Percentiles rank a stretch among this genome's conserved stretches.
Conservation (phyloP, 2,329 filamentous ascomycete species). For the Sporothrix schenckii region DNA sequence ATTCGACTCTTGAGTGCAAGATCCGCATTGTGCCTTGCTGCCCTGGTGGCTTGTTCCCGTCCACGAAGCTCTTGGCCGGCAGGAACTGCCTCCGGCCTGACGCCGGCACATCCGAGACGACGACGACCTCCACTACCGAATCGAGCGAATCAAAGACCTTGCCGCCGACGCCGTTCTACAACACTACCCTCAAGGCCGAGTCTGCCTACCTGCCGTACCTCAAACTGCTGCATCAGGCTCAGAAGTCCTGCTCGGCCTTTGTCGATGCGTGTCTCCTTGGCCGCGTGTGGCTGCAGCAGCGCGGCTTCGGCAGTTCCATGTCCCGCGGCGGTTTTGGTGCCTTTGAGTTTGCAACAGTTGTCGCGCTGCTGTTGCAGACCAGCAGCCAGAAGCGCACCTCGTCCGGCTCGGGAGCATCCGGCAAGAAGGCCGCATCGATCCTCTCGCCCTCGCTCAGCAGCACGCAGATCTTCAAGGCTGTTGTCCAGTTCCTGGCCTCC, state of each 20-base stretch:
- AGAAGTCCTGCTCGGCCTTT: constrained; percentile 71
- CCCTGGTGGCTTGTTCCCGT: constrained; percentile 68
- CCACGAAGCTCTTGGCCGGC: constrained; percentile 68
- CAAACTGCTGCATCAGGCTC: constrained; percentile 70
- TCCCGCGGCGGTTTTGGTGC: constrained; percentile 83
- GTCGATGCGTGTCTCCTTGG: constrained; percentile 84
- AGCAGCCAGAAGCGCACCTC: constrained; percentile 53
- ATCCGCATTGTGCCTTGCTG: constrained; percentile 70
- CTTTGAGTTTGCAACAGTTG: constrained; percentile 84
- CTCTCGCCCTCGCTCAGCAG: constrained; percentile 82
- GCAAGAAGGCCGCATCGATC: constrained; percentile 42
- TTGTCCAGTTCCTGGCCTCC: constrained; percentile 80
- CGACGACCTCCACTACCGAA: constrained; percentile 39
- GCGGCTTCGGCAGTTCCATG: constrained; percentile 73
- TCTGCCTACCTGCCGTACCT: constrained; percentile 73
- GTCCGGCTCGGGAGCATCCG: constrained; percentile 46
- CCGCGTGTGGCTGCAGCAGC: constrained; percentile 84
- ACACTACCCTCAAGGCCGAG: constrained; percentile 80
- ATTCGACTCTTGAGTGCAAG: constrained; percentile 56
- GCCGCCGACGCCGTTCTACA: constrained; percentile 79
- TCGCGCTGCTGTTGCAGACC: constrained; percentile 78
- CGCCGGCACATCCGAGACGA: constrained; percentile 43
- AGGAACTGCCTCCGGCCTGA: constrained; percentile 70
- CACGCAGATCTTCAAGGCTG: constrained; percentile 93
- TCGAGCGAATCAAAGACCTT: constrained; percentile 47